Evolutionary conservation across 306 rosid species (phyloP), one percentile per base, ranked within the genome.

Genomic region (Trichosanthes cucumerina): DNA sequence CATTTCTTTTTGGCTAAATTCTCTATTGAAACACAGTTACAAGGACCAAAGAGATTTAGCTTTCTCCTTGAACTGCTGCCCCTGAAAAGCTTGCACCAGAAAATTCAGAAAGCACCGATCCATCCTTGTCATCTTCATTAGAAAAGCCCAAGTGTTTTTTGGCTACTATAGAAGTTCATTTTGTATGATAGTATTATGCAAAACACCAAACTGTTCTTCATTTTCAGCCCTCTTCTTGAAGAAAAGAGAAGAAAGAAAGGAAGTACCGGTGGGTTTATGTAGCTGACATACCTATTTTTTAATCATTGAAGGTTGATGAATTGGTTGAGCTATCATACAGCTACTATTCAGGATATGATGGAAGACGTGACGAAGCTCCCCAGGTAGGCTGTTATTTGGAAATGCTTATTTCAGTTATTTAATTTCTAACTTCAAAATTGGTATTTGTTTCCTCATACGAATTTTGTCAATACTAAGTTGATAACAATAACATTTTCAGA

Each of bases 321-420:
- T 78, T 41, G 23, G 84, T 88, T 31, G 72, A 85, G 63, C 91
- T 83, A 78, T 85, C 91, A 11, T 85, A 85, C 57, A 80, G 86
- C 52, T 82, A 81, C 75, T 85, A 88, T 81, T 69, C 82, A 18
- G 87, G 86, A 76, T 85, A 79, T 68, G 69, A 85, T 75, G 91
- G 91, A 31, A 83, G 80, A 39, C 44, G 4, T 57, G 91, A 81
- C 70, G 41, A 85, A 74, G 74, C 72, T 78, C 86, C 86, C 14
- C 89, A 88, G 91, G 91, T 88, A 80, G 39, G 80, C 19, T 53
- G 26, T 65, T 64, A n/a, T 46, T 31, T 34, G 66, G 39, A 58
- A 59, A 52, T 47, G 62, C 33, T 56, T 64, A 1, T 65, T 26
- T 50, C 23, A 41, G 53, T 8, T 49, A 50, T 53, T 77, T 73